Base-by-base conservation (phyloP, 2,329 filamentous ascomycete genomes). In the Emmonsiellopsis sp. region DNA sequence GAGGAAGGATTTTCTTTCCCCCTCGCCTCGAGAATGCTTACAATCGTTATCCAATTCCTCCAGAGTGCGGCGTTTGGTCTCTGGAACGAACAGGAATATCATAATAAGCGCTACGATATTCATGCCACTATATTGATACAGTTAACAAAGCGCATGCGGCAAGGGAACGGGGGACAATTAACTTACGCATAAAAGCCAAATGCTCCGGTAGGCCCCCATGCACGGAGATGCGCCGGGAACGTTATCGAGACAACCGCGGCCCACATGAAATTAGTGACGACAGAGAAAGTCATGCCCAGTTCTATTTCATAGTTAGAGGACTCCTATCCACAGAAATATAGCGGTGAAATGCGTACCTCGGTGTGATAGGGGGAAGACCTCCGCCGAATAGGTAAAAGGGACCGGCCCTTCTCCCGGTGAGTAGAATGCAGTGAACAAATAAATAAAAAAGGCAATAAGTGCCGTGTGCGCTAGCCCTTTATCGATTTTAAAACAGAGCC, bases 371-470 rank as follows among this genome's bases (percentile, higher is more conserved):
- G 78, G 78, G 57, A 81, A 80, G 0, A 76, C 74, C 56, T 81
- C 78, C 0, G 77, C 76, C 44, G 75, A 77, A 62, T 81, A 81
- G 14, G 76, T 71, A 57, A 69, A 74, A 3, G 75, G 73, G 1
- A 77, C 74, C 2, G 72, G 72, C 0, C 82, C 84, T 68, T 87
- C 84, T 2, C 78, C 82, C 0, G 81, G 80, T 0, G 80, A 82
- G 68, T 84, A 84, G 62, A 83, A 83, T 6, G 80, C 79, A 1
- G 77, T 79, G 57, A 86, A 87, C 11, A 86, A 63, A 68, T 81
- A 86, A 56, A 85, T 71, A 56, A 85, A 85, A 4, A 83, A 65
- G 0, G 81, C 79, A 45, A 85, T 77, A 0, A 80, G 65, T 0
- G 69, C 80, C 10, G 81, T 70, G 53, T 78, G 75, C 0, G 74